Percentiles rank a stretch among this genome's conserved stretches.
Conservation (phyloP, 345 rosid genomes). For the Arabidopsis thaliana region TAIR10.1 NC_003076.8:19603001-19603500, state of each 20-base stretch:
- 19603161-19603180: background rate
- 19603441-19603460: too few species aligned
- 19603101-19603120: constrained; percentile 48
- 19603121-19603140: constrained; percentile 49
- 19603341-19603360: background rate
- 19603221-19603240: constrained; percentile 46
- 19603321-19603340: background rate
- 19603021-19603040: constrained; percentile 62
- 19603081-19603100: constrained; percentile 53
- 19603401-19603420: too few species aligned
- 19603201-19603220: background rate
- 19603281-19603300: constrained; percentile 37
- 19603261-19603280: background rate
- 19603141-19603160: constrained; percentile 27
- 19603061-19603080: constrained; percentile 46
- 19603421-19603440: too few species aligned
- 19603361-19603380: background rate
- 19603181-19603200: background rate
- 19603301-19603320: background rate
- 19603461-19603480: too few species aligned
- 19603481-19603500: too few species aligned
- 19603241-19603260: constrained; percentile 43
- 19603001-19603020: constrained; percentile 55
- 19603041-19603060: constrained; percentile 50
- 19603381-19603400: too few species aligned